Evolutionary conservation across 2,329 filamentous ascomycete genomes (phyloP).

Genomic region (Aspergillus bombycis): DNA sequence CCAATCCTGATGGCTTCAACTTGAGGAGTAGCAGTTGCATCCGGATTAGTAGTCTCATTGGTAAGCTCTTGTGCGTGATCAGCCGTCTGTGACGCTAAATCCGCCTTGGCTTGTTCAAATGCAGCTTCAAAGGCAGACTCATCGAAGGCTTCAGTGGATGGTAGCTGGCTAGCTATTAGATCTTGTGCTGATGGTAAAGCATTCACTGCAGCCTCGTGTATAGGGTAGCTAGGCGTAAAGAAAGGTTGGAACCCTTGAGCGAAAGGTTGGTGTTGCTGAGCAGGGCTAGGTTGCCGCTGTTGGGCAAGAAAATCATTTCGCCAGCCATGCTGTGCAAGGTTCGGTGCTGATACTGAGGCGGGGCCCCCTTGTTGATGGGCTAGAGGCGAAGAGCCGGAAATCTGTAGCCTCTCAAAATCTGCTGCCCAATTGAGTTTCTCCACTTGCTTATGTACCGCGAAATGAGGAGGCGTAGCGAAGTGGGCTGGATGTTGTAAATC

Average conservation of each 20-base stretch:
- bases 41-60: conserved; percentile 22
- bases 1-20: conserved; percentile 43
- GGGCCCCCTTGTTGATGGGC: conserved; percentile 54
- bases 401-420: conserved; percentile 50
- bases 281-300: conserved; percentile 28
- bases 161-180: conserved; percentile 24
- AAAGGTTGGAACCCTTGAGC: conserved; percentile 32
- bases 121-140: conserved; percentile 51
- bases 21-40: conserved; percentile 15
- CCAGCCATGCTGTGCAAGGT: conserved; percentile 51
- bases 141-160: conserved; percentile 40
- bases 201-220: conserved; percentile 27
- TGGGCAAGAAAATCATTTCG: conserved; percentile 63
- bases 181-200: conserved; percentile 30
- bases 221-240: conserved; percentile 30
- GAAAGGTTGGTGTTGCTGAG: conserved; percentile 25
- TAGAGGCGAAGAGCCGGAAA: conserved; percentile 45
- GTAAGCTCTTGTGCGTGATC: conserved; percentile 18
- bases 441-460: conserved; percentile 27
- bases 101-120: conserved; percentile 45
- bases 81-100: conserved; percentile 35
- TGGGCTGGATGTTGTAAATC: conserved; percentile 41
- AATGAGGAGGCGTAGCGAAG: conserved; percentile 30
- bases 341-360: conserved; percentile 39
- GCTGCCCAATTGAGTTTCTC: conserved; percentile 44